Evolutionary conservation across 129 eudicot species (phyloP).

Genomic region (Glebionis coronaria): DNA sequence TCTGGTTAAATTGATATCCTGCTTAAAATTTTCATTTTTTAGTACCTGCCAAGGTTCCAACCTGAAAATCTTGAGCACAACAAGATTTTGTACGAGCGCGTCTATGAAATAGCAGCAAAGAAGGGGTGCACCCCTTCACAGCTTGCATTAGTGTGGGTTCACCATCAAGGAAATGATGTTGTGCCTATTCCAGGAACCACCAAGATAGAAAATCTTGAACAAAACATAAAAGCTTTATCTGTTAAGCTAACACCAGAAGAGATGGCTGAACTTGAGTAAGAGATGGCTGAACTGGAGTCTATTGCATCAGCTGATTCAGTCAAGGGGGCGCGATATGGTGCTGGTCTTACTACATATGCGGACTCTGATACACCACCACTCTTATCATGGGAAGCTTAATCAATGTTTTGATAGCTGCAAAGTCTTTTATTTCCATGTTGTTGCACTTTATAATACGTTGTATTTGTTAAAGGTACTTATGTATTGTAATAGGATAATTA

Average conservation of each 20-base stretch:
- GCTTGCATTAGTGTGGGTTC: conserved; percentile 69
- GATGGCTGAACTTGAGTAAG: conserved; percentile 49
- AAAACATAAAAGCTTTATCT: conserved; percentile 44
- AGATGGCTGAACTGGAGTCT: conserved; percentile 46
- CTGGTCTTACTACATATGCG: conserved; percentile 12
- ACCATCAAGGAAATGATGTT: conserved; percentile 57
- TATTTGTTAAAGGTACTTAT: too few species aligned
- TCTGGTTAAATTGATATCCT: neutral
- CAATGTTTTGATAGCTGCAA: neutral
- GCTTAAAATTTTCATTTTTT: neutral
- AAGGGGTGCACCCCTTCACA: too few species aligned
- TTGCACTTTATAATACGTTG: too few species aligned
- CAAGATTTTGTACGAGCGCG: too few species aligned
- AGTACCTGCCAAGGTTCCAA: conserved; percentile 54
- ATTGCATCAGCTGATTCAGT: conserved; percentile 37
- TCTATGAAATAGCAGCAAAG: too few species aligned
- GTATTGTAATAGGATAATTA: too few species aligned
- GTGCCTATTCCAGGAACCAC: conserved; percentile 64
- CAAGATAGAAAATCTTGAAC: conserved; percentile 44
- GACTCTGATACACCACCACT: conserved; percentile 42
- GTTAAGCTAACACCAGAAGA: conserved; percentile 42
- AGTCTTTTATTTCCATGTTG: too few species aligned
- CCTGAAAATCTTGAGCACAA: conserved; percentile 57
- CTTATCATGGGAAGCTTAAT: conserved; percentile 42
- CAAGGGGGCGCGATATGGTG: conserved; percentile 35